Evolutionary conservation across 306 rosid species (phyloP).

Genomic region (Herpetospermum pedunculosum): DNA sequence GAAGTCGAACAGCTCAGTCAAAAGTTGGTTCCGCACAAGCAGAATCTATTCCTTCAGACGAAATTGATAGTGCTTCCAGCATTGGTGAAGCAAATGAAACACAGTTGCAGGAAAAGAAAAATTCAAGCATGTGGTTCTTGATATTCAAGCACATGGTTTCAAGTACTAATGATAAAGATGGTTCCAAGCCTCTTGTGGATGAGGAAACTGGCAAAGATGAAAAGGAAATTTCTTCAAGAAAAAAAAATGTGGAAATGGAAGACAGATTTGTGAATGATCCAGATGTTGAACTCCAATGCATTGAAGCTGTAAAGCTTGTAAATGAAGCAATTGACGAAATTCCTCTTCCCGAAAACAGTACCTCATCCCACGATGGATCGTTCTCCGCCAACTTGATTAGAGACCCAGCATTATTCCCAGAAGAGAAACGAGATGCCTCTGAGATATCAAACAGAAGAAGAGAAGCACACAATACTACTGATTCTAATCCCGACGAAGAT

Average conservation of each 20-base stretch:
- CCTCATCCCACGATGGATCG: conserved; percentile 22
- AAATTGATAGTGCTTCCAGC: background rate
- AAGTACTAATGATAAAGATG: conserved; percentile 29
- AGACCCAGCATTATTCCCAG: conserved; percentile 6
- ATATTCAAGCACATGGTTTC: conserved; percentile 83
- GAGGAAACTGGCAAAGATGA: conserved; percentile 15
- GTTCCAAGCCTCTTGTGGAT: conserved; percentile 22
- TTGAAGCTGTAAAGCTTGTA: conserved; percentile 74
- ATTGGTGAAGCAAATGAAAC: conserved; percentile 23
- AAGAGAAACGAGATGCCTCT: background rate
- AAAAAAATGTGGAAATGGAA: conserved; percentile 9
- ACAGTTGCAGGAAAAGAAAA: conserved; percentile 30
- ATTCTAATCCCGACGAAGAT: conserved; percentile 16
- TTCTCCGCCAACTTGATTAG: conserved; percentile 10
- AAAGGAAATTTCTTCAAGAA: background rate
- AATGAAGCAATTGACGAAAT: conserved; percentile 91
- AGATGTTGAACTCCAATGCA: conserved; percentile 34
- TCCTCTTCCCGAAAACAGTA: conserved; percentile 50
- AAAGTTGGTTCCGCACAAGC: background rate
- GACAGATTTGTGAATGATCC: conserved; percentile 20
- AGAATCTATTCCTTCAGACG: background rate
- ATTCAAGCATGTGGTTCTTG: conserved; percentile 50
- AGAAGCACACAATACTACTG: conserved; percentile 1
- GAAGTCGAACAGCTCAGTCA: background rate
- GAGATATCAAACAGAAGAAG: conserved; percentile 2